A percentile compares a stretch with the other conserved stretches of the same genome.
phyloP scores from a whole-genome alignment of 2,329 filamentous ascomycete genomes.

The Venturia asperata region DNA sequence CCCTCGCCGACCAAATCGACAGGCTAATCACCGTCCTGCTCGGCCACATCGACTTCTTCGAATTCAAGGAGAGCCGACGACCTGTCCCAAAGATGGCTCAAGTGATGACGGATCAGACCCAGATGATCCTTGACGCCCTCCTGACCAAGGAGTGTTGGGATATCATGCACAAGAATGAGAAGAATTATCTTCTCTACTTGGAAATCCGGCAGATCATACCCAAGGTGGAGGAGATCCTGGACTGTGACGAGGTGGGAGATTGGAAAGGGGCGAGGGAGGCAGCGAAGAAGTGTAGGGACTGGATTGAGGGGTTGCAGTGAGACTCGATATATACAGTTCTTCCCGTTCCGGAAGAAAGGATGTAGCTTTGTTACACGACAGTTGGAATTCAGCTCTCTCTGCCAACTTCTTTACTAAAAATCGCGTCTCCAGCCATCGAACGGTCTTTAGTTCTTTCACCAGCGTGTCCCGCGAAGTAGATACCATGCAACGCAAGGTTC shows the following conservation, averaged over 20 bases:
- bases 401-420: too few species aligned
- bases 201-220: background rate
- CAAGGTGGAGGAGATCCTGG: background rate
- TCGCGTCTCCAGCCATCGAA: too few species aligned
- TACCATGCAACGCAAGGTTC: too few species aligned
- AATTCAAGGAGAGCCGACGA: background rate
- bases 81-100: background rate
- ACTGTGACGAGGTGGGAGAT: background rate
- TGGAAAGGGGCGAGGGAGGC: background rate
- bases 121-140: background rate
- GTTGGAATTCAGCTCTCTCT: too few species aligned
- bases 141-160: background rate
- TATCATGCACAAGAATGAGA: background rate
- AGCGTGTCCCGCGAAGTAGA: too few species aligned
- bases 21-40: background rate
- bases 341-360: too few species aligned
- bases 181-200: background rate
- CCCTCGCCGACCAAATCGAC: background rate
- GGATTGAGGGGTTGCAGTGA: slow-evolving; percentile 5
- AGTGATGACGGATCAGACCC: background rate
- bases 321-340: too few species aligned
- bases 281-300: background rate
- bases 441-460: too few species aligned
- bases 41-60: background rate
- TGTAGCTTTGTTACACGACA: too few species aligned